Conservation (phyloP, 2,329 filamentous ascomycete species). For the Xylaria sp. region DNA sequence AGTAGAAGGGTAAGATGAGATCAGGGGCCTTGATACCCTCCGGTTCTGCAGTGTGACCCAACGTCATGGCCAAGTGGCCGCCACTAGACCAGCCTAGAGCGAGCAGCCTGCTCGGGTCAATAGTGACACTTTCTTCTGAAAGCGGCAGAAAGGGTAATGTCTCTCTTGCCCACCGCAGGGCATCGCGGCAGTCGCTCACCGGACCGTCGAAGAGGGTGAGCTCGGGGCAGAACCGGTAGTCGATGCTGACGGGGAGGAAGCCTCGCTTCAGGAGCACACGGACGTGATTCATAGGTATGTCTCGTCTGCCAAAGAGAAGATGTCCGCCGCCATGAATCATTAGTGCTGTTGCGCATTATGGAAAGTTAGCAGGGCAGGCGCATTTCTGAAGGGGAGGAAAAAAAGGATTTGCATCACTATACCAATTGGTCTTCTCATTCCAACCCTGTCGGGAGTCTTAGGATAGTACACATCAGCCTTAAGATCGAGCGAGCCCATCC, state of each 20-base stretch:
- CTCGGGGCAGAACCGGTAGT: slow-evolving; percentile 58
- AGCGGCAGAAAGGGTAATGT: slow-evolving; percentile 35
- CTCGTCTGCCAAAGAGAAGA: slow-evolving; percentile 46
- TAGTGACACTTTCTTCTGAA: slow-evolving; percentile 19
- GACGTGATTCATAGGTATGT: slow-evolving; percentile 46
- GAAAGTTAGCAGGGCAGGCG: too few species aligned
- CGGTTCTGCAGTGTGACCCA: background rate
- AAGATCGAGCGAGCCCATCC: background rate
- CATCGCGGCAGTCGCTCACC: slow-evolving; percentile 51
- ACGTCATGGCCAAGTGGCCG: background rate
- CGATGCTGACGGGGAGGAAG: slow-evolving; percentile 56
- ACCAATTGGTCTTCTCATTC: too few species aligned
- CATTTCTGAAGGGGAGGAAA: too few species aligned
- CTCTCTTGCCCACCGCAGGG: slow-evolving; percentile 47
- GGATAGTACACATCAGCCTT: background rate
- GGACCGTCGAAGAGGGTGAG: slow-evolving; percentile 51
- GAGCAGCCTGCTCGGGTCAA: slow-evolving; percentile 24
- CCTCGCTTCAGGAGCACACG: slow-evolving; percentile 44
- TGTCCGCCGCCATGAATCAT: slow-evolving; percentile 54
- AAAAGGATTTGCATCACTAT: background rate
- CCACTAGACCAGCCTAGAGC: slow-evolving; percentile 5
- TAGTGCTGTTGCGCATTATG: too few species aligned
- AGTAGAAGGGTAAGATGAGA: background rate
- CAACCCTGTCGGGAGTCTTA: too few species aligned
- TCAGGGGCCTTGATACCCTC: background rate